A percentile compares a stretch with the other conserved stretches of the same genome.
phyloP scores from a whole-genome alignment of 1,139 yeast species.

The Maudiozyma humilis region DNA sequence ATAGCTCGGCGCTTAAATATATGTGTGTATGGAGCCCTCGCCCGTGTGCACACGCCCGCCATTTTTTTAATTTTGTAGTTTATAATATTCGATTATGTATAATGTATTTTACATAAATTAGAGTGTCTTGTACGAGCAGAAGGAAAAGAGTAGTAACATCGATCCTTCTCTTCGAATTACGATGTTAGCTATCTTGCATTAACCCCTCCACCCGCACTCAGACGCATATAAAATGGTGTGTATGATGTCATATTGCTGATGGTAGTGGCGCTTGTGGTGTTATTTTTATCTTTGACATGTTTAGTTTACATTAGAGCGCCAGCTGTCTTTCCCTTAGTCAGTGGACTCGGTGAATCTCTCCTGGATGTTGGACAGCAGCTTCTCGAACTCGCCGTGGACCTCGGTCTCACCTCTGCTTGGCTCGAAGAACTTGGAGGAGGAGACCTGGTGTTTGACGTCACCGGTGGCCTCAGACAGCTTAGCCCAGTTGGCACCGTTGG shows the following conservation, averaged over 20 bases:
- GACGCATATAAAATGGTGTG: too few species aligned
- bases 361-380: slow-evolving; percentile 62
- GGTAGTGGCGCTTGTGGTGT: too few species aligned
- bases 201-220: too few species aligned
- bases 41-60: too few species aligned
- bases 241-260: too few species aligned
- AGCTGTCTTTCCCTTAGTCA: slow-evolving; percentile 42
- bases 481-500: slow-evolving; percentile 92
- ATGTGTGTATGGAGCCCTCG: too few species aligned
- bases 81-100: not conserved
- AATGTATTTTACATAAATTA: not conserved
- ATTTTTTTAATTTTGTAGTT: too few species aligned
- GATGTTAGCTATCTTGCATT: too few species aligned
- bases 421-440: slow-evolving; percentile 91
- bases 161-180: too few species aligned
- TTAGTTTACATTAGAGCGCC: not conserved
- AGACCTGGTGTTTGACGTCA: slow-evolving; percentile 86
- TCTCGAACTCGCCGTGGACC: slow-evolving; percentile 68
- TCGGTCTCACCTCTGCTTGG: slow-evolving; percentile 85
- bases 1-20: not conserved
- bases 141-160: not conserved
- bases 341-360: slow-evolving; percentile 94
- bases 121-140: not conserved
- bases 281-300: not conserved
- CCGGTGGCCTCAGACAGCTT: slow-evolving; percentile 80